These are phyloP conservation scores for Pichia thaimueangensis DNA, from an alignment of 805 yeast species.

Conservation along the genomic window DNA sequence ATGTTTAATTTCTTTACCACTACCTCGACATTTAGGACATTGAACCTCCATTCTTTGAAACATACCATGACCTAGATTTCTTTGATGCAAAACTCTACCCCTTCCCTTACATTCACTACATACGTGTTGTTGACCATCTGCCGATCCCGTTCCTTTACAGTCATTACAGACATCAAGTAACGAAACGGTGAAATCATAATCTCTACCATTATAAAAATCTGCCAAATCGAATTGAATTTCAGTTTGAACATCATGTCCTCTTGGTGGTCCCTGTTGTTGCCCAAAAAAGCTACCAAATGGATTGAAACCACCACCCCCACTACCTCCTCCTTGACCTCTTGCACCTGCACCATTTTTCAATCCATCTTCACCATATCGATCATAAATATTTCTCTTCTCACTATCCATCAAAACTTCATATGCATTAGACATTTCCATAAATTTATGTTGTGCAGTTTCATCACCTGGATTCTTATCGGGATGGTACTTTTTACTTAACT, in stretches of 20 bases:
- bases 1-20: conserved; percentile 59
- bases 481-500: conserved; percentile 77
- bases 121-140: conserved; percentile 60
- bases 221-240: conserved; percentile 49
- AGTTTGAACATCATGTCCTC: conserved; percentile 60
- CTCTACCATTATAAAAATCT: conserved; percentile 68
- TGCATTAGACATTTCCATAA: conserved; percentile 89
- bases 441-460: conserved; percentile 77
- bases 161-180: conserved; percentile 69
- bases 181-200: conserved; percentile 51
- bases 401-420: conserved; percentile 75
- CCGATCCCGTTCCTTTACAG: conserved; percentile 83
- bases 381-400: conserved; percentile 64
- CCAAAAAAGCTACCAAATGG: conserved; percentile 60
- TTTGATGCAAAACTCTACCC: conserved; percentile 58
- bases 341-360: conserved; percentile 56
- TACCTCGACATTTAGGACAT: conserved; percentile 78
- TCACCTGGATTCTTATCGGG: conserved; percentile 90
- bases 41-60: conserved; percentile 73
- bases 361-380: conserved; percentile 73
- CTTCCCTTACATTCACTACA: conserved; percentile 71
- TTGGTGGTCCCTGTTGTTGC: conserved; percentile 33
- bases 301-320: too few relatives aligned
- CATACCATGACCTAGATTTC: conserved; percentile 88
- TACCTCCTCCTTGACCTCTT: conserved; percentile 35